Base-by-base conservation (phyloP, 1,284 basidiomycete genomes). In the Entoloma clypeatum region DNA sequence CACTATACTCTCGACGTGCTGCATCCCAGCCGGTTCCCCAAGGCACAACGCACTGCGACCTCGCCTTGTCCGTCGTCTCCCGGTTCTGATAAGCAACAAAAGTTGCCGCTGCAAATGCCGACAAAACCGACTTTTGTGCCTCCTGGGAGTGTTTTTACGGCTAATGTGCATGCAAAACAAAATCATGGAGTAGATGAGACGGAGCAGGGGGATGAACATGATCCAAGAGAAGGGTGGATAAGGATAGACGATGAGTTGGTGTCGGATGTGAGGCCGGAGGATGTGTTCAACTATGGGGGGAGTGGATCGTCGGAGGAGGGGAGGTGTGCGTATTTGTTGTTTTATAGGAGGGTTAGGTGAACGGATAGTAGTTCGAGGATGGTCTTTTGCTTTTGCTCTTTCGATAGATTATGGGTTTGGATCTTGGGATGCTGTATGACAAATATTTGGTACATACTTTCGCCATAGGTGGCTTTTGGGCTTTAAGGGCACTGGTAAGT, bases 1-100 rank as follows among this genome's bases (percentile, higher is more conserved):
- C 94, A 98, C 63, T 99, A 98, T 68, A 99, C 94, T 1, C 80
- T 96, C 31, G 87, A 94, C 50, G 88, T 96, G 1, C 68, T 94
- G 6, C 85, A 92, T 47, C 86, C 90, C 14, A 80, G 81, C 52
- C 76, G 80, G 9, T 79, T 78, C 54, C 63, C 71, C 34, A 61
- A 57, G 50, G 28, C 50, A 2, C 48, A 41, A 27, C 36, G 51
- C 1, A 44, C 29, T 21, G 41, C 47, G 10, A 61, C n/a, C n/a
- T n/a, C n/a, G n/a, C n/a, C n/a, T n/a, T n/a, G n/a, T n/a, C n/a
- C n/a, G n/a, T n/a, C n/a, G n/a, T n/a, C n/a, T n/a, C n/a, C n/a
- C n/a, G n/a, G n/a, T n/a, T n/a, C n/a, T n/a, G n/a, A n/a, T n/a
- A n/a, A n/a, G n/a, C n/a, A n/a, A n/a, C n/a, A n/a, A n/a, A n/a